Evolutionary conservation across 257 asterid species (phyloP).

Genomic region (Nicotiana otophora): DNA sequence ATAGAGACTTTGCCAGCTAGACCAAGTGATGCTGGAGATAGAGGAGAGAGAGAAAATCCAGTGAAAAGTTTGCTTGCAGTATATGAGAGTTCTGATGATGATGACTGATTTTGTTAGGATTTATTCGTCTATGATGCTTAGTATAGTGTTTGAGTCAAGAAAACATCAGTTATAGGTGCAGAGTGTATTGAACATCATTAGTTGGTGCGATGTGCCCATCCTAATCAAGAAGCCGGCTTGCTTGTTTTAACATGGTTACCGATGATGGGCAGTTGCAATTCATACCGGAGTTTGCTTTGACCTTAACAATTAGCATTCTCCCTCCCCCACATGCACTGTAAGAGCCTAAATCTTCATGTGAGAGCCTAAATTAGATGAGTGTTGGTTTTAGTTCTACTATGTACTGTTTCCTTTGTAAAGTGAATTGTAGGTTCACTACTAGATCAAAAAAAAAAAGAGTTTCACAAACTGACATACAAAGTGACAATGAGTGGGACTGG

Average conservation of each 20-base stretch:
- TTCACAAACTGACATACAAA: too few relatives aligned
- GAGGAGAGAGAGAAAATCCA: slow-evolving; percentile 49
- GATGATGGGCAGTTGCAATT: neutral
- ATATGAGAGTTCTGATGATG: slow-evolving; percentile 83
- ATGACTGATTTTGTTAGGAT: slow-evolving; percentile 37
- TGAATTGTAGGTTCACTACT: neutral
- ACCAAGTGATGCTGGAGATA: slow-evolving; percentile 25
- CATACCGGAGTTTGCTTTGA: neutral
- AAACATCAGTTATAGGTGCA: neutral
- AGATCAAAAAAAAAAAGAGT: neutral
- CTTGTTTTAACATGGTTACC: neutral
- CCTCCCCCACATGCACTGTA: neutral
- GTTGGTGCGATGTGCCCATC: neutral
- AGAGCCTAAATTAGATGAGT: neutral
- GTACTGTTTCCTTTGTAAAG: neutral
- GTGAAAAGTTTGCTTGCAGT: slow-evolving; percentile 68
- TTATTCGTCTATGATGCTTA: neutral
- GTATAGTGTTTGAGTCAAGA: neutral
- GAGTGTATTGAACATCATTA: neutral
- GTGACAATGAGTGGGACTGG: neutral
- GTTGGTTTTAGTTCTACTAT: neutral
- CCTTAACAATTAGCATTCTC: neutral
- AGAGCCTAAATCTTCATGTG: neutral
- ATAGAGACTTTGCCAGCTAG: slow-evolving; percentile 24
- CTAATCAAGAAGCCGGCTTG: neutral